phyloP scores from a whole-genome alignment of 2,329 filamentous ascomycete genomes.

The Xylariales sp. region DNA sequence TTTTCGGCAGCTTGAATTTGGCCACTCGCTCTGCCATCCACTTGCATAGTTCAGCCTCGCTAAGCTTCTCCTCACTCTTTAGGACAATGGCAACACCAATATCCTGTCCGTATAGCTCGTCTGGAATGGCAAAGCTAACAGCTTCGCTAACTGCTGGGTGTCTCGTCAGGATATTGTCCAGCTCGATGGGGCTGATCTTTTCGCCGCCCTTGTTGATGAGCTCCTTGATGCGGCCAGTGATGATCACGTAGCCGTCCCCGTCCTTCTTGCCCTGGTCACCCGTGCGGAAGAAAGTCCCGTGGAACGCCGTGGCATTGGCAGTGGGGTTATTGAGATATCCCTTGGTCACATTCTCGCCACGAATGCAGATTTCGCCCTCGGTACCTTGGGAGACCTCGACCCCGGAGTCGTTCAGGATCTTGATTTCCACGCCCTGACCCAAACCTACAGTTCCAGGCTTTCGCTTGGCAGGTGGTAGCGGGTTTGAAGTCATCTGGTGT shows the following conservation, averaged over 20 bases:
- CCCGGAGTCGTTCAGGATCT: conserved; percentile 68
- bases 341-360: conserved; percentile 76
- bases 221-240: conserved; percentile 91
- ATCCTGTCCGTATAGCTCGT: conserved; percentile 80
- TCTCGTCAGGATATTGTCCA: conserved; percentile 77
- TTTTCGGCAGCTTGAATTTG: conserved; percentile 83
- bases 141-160: conserved; percentile 72
- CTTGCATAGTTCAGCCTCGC: conserved; percentile 56
- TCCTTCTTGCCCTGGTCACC: conserved; percentile 83
- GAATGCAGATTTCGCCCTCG: conserved; percentile 80
- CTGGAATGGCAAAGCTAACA: conserved; percentile 77
- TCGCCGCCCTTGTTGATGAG: conserved; percentile 88
- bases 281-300: conserved; percentile 78
- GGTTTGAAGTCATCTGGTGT: conserved; percentile 79
- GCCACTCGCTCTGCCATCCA: conserved; percentile 69
- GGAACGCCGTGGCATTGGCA: conserved; percentile 71
- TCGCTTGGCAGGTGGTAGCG: conserved; percentile 64
- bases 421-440: conserved; percentile 78
- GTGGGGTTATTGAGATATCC: conserved; percentile 80
- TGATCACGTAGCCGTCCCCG: conserved; percentile 74
- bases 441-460: conserved; percentile 80
- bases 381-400: conserved; percentile 62
- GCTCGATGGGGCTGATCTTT: conserved; percentile 84
- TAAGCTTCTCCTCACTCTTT: conserved; percentile 56
- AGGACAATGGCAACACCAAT: conserved; percentile 73